Evolutionary conservation across 2,329 filamentous ascomycete genomes (phyloP).

Genomic region (Talaromyces sp.): DNA sequence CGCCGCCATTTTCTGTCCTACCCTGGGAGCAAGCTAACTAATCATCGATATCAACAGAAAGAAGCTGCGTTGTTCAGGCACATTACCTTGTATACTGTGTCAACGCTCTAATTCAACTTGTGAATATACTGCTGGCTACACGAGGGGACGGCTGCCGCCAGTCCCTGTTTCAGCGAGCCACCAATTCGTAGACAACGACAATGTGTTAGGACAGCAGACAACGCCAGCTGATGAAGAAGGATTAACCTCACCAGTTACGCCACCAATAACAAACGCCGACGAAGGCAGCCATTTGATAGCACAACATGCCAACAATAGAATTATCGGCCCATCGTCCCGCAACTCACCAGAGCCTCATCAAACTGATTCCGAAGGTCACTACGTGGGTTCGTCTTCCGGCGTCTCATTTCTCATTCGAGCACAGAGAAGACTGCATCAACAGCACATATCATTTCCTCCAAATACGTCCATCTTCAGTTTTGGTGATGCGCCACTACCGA

Average conservation of each 20-base stretch:
- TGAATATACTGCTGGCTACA: slow-evolving; percentile 52
- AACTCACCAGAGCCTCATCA: neutral
- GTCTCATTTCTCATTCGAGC: neutral
- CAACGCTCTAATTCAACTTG: slow-evolving; percentile 23
- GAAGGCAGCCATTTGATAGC: neutral
- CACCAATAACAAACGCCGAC: neutral
- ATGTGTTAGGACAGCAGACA: neutral
- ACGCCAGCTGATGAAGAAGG: neutral
- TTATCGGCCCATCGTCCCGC: neutral
- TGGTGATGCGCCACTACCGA: neutral
- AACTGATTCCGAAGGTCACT: neutral
- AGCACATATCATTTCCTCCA: neutral
- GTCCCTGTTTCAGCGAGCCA: slow-evolving; percentile 26
- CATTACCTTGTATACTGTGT: neutral
- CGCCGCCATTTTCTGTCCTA: neutral
- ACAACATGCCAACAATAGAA: neutral
- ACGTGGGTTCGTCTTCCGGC: neutral
- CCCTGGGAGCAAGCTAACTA: neutral
- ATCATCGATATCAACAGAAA: neutral
- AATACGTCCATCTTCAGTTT: neutral
- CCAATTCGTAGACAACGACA: neutral
- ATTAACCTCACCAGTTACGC: neutral
- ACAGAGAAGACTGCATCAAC: neutral
- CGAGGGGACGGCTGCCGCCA: slow-evolving; percentile 44
- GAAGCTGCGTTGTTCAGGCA: neutral